Evolutionary conservation across 163 green algal genomes (phyloP).

Genomic region (Scenedesmus sp.): DNA sequence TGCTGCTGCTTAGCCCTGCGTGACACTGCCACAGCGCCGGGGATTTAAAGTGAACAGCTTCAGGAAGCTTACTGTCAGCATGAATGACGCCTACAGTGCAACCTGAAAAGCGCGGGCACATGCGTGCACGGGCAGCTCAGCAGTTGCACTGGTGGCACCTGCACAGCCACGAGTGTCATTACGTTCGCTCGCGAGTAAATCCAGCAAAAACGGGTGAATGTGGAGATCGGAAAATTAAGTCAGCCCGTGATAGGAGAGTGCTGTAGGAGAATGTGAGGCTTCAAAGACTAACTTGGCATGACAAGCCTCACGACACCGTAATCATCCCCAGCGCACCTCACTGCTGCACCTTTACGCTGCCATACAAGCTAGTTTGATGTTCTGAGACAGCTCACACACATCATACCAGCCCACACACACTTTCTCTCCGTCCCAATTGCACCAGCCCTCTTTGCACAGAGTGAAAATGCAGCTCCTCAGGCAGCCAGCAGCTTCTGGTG

Average conservation of each 20-base stretch:
- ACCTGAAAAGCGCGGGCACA: background rate
- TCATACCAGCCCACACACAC: background rate
- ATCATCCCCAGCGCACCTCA: background rate
- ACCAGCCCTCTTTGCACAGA: background rate
- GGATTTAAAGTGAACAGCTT: background rate
- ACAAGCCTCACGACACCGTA: background rate
- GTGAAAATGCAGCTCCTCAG: background rate
- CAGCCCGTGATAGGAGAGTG: background rate
- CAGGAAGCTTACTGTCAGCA: too few species aligned
- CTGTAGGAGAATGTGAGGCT: background rate
- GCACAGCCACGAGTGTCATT: background rate
- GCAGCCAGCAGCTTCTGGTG: background rate
- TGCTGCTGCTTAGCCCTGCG: too few species aligned
- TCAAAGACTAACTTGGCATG: background rate
- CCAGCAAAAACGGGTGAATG: background rate
- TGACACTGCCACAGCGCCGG: too few species aligned
- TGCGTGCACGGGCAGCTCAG: background rate
- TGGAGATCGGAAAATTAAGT: background rate
- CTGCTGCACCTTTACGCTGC: background rate
- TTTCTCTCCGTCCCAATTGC: background rate
- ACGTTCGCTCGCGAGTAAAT: background rate
- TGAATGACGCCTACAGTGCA: background rate
- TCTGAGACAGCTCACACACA: background rate
- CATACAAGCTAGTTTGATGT: background rate
- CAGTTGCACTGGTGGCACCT: background rate